phyloP scores from a whole-genome alignment of 2,329 filamentous ascomycete genomes.

The Ophiosphaerella herpotricha region DNA sequence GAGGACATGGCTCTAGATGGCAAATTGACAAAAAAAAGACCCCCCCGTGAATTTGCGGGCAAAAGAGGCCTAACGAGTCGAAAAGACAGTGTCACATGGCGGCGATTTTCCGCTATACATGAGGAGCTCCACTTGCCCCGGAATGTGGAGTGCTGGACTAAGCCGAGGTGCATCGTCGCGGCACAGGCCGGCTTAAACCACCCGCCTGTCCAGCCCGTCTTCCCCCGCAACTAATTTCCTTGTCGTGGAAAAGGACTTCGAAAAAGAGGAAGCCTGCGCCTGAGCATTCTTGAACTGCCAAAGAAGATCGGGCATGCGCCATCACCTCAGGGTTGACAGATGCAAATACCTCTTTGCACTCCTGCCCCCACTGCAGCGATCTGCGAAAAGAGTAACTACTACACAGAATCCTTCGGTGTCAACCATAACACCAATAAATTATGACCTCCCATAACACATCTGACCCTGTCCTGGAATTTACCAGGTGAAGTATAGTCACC shows the following conservation, averaged over 20 bases:
- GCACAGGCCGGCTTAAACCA: conserved; percentile 32
- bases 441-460: no score
- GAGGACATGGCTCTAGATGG: conserved; percentile 33
- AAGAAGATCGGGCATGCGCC: no score
- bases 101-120: conserved; percentile 22
- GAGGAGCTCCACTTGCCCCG: conserved; percentile 19
- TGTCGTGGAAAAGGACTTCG: background rate
- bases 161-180: conserved; percentile 35
- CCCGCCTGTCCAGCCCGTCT: background rate
- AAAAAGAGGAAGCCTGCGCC: no score
- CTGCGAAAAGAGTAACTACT: no score
- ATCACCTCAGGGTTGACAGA: no score
- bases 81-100: conserved; percentile 38
- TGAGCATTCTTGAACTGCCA: no score
- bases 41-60: conserved; percentile 10
- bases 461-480: background rate
- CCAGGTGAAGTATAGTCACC: conserved; percentile 17
- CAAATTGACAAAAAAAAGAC: background rate
- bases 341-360: no score
- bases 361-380: no score
- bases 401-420: no score
- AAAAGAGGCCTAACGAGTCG: conserved; percentile 26
- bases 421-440: no score
- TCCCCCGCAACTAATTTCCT: background rate
- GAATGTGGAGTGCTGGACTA: conserved; percentile 28